These are phyloP conservation scores for Pseudocercospora crystallina DNA, from an alignment of 2,329 filamentous ascomycete species.

Conservation along the genomic window DNA sequence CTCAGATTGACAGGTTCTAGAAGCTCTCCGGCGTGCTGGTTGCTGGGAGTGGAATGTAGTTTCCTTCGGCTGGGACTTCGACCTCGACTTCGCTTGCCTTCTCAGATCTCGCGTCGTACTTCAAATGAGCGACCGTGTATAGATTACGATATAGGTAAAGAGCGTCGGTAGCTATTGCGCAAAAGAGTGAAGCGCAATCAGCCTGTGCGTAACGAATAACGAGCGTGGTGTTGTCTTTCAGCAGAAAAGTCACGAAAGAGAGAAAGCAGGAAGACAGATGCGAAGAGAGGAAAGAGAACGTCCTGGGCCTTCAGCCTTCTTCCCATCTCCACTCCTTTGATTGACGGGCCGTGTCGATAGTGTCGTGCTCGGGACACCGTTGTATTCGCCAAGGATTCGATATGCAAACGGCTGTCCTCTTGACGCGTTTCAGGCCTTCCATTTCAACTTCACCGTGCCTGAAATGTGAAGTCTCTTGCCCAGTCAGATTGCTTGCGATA, in stretches of 20 bases:
- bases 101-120: not conserved
- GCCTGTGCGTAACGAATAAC: not conserved
- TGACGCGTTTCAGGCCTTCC: too few species aligned
- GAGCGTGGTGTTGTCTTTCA: not conserved
- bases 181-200: slow-evolving; percentile 23
- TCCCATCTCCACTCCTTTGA: too few species aligned
- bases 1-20: not conserved
- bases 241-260: not conserved
- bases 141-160: slow-evolving; percentile 6
- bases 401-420: too few species aligned
- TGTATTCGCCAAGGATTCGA: too few species aligned
- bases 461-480: too few species aligned
- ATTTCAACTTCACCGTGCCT: too few species aligned
- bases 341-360: too few species aligned
- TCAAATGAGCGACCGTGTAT: slow-evolving; percentile 9
- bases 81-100: not conserved
- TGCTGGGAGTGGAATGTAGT: slow-evolving; percentile 2
- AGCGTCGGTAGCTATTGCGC: slow-evolving; percentile 13
- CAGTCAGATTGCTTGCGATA: too few species aligned
- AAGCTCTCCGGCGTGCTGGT: not conserved
- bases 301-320: too few species aligned
- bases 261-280: not conserved
- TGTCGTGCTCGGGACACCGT: too few species aligned
- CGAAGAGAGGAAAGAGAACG: too few species aligned
- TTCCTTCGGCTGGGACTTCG: not conserved